Base-by-base conservation (phyloP, 331 rosid species). In the Quercus phellos region DNA sequence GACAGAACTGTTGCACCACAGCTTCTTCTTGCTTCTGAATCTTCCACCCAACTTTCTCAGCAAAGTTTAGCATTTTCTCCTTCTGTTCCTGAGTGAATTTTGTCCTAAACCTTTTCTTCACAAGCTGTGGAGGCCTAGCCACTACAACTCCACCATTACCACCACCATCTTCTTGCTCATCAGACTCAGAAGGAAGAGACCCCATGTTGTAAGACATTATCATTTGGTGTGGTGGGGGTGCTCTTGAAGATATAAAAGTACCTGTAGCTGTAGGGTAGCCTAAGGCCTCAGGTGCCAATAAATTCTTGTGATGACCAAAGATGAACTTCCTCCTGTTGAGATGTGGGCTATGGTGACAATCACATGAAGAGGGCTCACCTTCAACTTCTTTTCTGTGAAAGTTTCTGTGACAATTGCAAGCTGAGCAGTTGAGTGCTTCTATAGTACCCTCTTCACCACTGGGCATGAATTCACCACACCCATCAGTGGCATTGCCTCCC, bases 391-490 rank as follows among this genome's bases (percentile, higher is more conserved):
- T 90, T 82, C 96, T 85, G 79, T 93, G 98, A 89, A 93, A 93
- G 87, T 93, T 93, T 78, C 98, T 84, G 84, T 93, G 98, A 55
- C 98, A 93, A 26, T 89, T 77, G 80, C 98, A 93, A 70, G 96
- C 98, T 0, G 96, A 90, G 84, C 98, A 93, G 73, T 18, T 89
- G 61, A 93, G 88, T 6, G 98, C 92, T 70, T 93, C 96, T 5
- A 89, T 83, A 38, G 87, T 80, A 0, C 96, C 98, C 58, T 90
- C 89, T 43, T 93, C 90, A 8, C 96, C 96, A 68, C 84, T 85
- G 2, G 98, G 91, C 96, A 93, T 93, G 94, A 93, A 93, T 80
- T 93, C 98, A 2, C 98, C 94, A 51, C 98, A 93, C 3, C 98
- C 98, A 69, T 93, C 98, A 0, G 90, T 93, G 2, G 96, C 96